Evolutionary conservation across 352 stramenopile species (phyloP).

Genomic region (Globisporangium cylindrosporum): DNA sequence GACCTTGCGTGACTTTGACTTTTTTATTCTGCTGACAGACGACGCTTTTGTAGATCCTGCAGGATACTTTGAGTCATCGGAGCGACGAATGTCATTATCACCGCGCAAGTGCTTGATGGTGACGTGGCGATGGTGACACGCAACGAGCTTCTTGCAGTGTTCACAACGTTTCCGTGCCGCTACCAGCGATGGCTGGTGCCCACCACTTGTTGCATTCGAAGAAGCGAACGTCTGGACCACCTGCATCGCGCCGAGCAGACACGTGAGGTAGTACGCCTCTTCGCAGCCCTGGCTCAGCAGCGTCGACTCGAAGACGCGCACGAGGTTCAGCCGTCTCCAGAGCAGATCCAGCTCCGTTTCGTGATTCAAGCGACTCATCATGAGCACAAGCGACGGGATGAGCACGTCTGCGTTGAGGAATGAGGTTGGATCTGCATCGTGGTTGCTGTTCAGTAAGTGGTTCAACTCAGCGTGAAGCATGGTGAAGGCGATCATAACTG

Average conservation of each 20-base stretch:
- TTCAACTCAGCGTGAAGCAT: conserved; percentile 24
- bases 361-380: conserved; percentile 23
- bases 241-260: conserved; percentile 25
- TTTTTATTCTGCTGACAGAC: background rate
- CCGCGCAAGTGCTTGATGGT: background rate
- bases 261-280: conserved; percentile 37
- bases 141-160: background rate
- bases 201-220: background rate
- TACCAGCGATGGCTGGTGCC: background rate
- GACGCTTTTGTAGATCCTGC: background rate
- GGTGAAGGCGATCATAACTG: conserved; percentile 26
- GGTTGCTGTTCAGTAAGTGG: conserved; percentile 10
- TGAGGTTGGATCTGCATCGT: background rate
- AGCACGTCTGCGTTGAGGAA: conserved; percentile 33
- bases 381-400: conserved; percentile 30
- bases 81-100: background rate
- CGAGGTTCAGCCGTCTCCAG: conserved; percentile 22
- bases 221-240: conserved; percentile 19
- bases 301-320: conserved; percentile 20
- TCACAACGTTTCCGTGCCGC: background rate
- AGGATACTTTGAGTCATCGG: background rate
- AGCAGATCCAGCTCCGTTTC: conserved; percentile 21
- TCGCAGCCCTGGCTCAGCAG: conserved; percentile 24
- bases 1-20: background rate
- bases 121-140: background rate